phyloP scores from a whole-genome alignment of 305 asterid genomes.

The Ajuga reptans region DNA sequence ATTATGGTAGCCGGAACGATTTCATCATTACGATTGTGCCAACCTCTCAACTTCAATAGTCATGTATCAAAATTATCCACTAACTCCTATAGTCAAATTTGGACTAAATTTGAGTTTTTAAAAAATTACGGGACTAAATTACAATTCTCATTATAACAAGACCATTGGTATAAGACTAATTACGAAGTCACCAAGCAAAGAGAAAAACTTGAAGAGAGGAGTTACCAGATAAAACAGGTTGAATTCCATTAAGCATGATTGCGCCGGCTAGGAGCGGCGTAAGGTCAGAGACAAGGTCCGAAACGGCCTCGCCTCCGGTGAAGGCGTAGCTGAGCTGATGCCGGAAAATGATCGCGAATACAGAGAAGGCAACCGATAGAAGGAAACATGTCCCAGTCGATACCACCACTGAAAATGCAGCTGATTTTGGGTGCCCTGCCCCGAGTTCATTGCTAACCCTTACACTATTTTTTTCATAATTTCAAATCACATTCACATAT shows the following conservation, averaged over 20 bases:
- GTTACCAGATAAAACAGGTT: conserved; percentile 70
- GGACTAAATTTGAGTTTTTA: no score
- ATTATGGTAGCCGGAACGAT: no score
- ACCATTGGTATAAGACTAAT: no score
- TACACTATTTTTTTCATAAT: conserved; percentile 44
- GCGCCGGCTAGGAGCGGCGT: conserved; percentile 51
- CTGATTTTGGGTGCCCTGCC: conserved; percentile 73
- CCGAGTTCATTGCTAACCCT: conserved; percentile 80
- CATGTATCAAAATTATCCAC: no score
- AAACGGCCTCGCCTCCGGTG: conserved; percentile 52
- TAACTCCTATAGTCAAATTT: no score
- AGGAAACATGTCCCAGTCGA: conserved; percentile 37
- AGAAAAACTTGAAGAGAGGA: background rate
- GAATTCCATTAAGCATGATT: conserved; percentile 58
- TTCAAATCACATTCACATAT: no score
- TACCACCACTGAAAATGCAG: conserved; percentile 52
- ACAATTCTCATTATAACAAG: no score
- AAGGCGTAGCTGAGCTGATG: conserved; percentile 48
- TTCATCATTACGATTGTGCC: no score
- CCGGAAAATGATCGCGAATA: conserved; percentile 30
- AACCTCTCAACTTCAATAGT: no score
- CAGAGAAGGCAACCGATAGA: conserved; percentile 28
- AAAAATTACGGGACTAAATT: no score
- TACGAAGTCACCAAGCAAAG: no score
- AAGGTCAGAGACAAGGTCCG: conserved; percentile 57